phyloP scores from a whole-genome alignment of 2,329 filamentous ascomycete species.

The Apiospora rasikravindrae region DNA sequence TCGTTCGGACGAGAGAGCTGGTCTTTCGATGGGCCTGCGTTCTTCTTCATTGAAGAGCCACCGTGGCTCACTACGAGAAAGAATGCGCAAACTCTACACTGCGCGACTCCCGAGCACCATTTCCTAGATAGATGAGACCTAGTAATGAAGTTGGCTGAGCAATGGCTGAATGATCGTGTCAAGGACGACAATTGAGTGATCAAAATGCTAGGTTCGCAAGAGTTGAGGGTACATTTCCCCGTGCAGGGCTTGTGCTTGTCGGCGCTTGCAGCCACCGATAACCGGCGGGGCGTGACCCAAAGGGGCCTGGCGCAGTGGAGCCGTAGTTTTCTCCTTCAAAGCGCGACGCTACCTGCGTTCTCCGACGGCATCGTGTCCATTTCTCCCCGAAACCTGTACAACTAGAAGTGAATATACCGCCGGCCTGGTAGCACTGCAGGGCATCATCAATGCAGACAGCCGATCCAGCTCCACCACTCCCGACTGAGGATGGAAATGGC shows the following conservation, averaged over 20 bases:
- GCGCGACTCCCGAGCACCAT: not conserved
- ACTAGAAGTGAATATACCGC: not conserved
- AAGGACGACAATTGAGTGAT: not conserved
- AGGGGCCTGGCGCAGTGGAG: not conserved
- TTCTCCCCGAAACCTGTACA: constrained; percentile 18
- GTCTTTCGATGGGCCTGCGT: not conserved
- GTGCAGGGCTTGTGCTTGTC: not conserved
- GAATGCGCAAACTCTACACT: not conserved
- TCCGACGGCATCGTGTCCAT: constrained; percentile 21
- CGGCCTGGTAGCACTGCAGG: constrained; percentile 18
- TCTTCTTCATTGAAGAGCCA: not conserved
- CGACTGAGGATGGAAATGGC: constrained; percentile 14
- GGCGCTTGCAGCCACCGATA: constrained; percentile 16
- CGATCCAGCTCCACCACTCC: constrained; percentile 17
- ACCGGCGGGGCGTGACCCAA: constrained; percentile 10
- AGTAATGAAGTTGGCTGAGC: not conserved
- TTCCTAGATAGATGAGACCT: not conserved
- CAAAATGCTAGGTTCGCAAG: not conserved
- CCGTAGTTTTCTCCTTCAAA: not conserved
- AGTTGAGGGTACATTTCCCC: not conserved
- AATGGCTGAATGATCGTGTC: not conserved
- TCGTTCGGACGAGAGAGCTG: not conserved
- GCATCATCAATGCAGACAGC: constrained; percentile 18
- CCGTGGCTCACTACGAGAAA: not conserved
- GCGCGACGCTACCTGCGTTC: constrained; percentile 17